phyloP scores from a whole-genome alignment of 1,284 basidiomycete genomes.

The Pyrrhoderma lamaoense region DNA sequence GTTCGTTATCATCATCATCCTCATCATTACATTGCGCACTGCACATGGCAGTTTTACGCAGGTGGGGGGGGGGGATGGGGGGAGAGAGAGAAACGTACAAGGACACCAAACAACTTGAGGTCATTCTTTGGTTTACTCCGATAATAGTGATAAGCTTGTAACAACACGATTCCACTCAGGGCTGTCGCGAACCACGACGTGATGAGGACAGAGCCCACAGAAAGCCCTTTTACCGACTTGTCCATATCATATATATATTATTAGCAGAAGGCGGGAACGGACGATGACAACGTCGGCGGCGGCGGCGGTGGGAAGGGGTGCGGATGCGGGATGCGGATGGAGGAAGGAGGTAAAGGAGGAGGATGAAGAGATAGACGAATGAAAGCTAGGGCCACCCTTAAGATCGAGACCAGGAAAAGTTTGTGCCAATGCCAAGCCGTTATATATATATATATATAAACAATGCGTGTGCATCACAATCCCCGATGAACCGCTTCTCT shows the following conservation, averaged over 20 bases:
- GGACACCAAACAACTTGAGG: neutral
- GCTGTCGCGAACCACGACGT: constrained; percentile 16
- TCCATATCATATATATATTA: neutral
- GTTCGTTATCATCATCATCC: no score
- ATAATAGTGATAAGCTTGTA: constrained; percentile 17
- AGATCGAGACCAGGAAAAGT: no score
- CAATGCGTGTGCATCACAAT: no score
- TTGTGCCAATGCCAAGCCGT: no score
- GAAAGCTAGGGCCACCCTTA: no score
- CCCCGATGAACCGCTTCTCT: no score
- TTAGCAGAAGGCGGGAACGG: neutral
- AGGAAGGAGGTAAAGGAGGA: neutral
- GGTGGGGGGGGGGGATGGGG: neutral
- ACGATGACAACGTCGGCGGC: no score
- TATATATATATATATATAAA: no score
- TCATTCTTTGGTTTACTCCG: constrained; percentile 8
- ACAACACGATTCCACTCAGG: constrained; percentile 13
- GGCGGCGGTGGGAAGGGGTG: no score
- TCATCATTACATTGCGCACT: no score
- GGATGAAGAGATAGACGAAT: neutral
- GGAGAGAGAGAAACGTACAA: constrained; percentile 1
- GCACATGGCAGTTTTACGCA: no score
- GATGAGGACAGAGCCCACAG: constrained; percentile 13
- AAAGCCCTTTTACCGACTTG: constrained; percentile 1
- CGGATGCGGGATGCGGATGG: neutral